Percentiles rank a stretch among this genome's conserved stretches.
Conservation (phyloP, 768 basidiomycete genomes). For the Sutorius australiensis region DNA sequence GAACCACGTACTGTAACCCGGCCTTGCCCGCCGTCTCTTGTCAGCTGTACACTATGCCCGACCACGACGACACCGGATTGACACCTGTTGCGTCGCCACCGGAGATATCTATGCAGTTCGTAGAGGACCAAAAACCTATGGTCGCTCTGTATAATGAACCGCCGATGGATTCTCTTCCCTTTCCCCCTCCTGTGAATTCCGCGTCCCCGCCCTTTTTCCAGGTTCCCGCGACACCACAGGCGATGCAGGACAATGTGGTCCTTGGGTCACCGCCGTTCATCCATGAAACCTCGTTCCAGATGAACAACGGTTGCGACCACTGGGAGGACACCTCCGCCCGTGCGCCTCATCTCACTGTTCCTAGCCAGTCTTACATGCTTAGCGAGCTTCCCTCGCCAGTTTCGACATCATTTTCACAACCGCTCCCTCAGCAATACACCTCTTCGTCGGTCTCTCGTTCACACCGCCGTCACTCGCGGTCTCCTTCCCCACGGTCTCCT, state of each 20-base stretch:
- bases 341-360: conserved; percentile 1
- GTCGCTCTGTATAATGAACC: conserved; percentile 15
- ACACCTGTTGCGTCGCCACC: not conserved
- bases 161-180: conserved; percentile 33
- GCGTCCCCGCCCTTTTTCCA: conserved; percentile 23
- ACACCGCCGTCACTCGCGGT: conserved; percentile 22
- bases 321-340: conserved; percentile 20
- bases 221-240: conserved; percentile 1
- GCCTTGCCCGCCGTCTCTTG: conserved; percentile 12
- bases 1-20: conserved; percentile 5
- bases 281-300: conserved; percentile 8
- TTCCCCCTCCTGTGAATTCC: conserved; percentile 23
- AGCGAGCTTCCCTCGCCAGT: conserved; percentile 10
- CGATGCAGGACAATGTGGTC: conserved; percentile 12
- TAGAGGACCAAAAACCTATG: conserved; percentile 13
- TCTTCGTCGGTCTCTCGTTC: conserved; percentile 17
- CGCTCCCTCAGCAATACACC: conserved; percentile 11
- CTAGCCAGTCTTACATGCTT: conserved; percentile 21
- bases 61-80: conserved; percentile 11
- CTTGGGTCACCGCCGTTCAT: conserved; percentile 14
- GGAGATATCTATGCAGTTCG: conserved; percentile 3
- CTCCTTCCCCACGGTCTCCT: conserved; percentile 25
- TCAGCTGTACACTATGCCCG: conserved; percentile 14
- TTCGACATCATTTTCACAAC: conserved; percentile 6
- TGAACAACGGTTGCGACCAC: conserved; percentile 10